Evolutionary conservation across 1,284 basidiomycete genomes (phyloP), one percentile per base, ranked within the genome.

Genomic region (Cystobasidium slooffiae): DNA sequence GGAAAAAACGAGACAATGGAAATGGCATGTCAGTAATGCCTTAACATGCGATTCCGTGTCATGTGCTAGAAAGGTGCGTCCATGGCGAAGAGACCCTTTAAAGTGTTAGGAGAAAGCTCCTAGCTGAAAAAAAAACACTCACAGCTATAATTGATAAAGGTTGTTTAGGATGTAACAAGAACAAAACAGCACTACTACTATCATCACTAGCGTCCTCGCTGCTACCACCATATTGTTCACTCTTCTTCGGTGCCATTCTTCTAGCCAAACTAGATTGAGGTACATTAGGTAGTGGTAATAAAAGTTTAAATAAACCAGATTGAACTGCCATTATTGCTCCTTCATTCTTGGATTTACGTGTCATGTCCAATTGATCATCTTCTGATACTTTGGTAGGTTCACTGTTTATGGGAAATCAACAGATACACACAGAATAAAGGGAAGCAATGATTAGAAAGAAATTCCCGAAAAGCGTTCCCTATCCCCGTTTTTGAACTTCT

Each of bases 111-210:
- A n/a, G n/a, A n/a, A n/a, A n/a, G n/a, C n/a, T 22, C 16, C 22
- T 59, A 41, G 56, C 37, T 41, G 14, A 10, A 9, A 47, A n/a
- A 37, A 16, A 20, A 8, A 14, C 10, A 55, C 69, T 64, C 31
- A 72, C 69, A 53, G 66, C 67, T n/a, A 75, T 75, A 14, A 70
- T 64, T 16, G 67, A 64, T 16, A 75, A 37, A 31, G 74, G 74
- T 58, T 75, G 74, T 55, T 67, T 47, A n/a, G 74, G 74, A 70
- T 75, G 74, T 6, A 75, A 31, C 12, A 75, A 49, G 44, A 75
- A 75, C 6, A 75, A 41, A 0, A 69, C 61, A 41, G 59, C 67
- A 51, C 47, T 70, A n/a, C n/a, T n/a, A n/a, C n/a, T n/a, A n/a
- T n/a, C n/a, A n/a, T n/a, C n/a, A n/a, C n/a, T n/a, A n/a, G n/a